Base-by-base conservation (phyloP, 2,329 filamentous ascomycete genomes). In the Rosellinia necatrix region DNA sequence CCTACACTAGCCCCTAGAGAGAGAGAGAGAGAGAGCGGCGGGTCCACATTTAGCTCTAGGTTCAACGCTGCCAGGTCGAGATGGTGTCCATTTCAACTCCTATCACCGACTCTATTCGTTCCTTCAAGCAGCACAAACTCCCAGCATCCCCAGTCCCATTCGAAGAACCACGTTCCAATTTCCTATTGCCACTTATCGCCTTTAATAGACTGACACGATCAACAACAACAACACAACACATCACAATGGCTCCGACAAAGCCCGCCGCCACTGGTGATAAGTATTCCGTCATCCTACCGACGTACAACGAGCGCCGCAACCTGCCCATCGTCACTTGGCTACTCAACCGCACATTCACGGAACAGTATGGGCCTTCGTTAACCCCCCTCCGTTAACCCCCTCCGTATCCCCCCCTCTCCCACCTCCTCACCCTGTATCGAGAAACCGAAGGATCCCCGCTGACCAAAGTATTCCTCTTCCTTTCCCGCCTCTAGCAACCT, bases 301-400 rank as follows among this genome's bases (percentile, higher is more conserved):
- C 94, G 60, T 99, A 96, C 85, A 97, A 99, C 75, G 94, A 99
- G 84, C 91, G 94, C 72, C 87, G 87, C 75, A 99, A 99, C 78
- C 86, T 99, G 65, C 94, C 94, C 69, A 94, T 99, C 74, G 91
- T 97, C 72, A 85, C 89, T 70, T 97, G 92, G 91, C 80, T 99
- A 74, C 83, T 99, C 65, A 90, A 96, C 78, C 88, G 87, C 74
- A 97, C 88, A 61, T 97, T 97, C 75, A 91, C 87, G 48, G 86
- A 96, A 74, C 82, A 89, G 93, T 97, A 80, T 62, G 85, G n/a
- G n/a, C n/a, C n/a, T n/a, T n/a, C n/a, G n/a, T n/a, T n/a, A n/a
- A n/a, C n/a, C n/a, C n/a, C n/a, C n/a, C n/a, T n/a, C n/a, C n/a
- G n/a, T n/a, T n/a, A n/a, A n/a, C n/a, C n/a, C n/a, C n/a, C n/a